Percentiles rank a stretch among this genome's conserved stretches.
phyloP scores from a whole-genome alignment of 306 rosid species.

The Citrullus colocynthis region DNA sequence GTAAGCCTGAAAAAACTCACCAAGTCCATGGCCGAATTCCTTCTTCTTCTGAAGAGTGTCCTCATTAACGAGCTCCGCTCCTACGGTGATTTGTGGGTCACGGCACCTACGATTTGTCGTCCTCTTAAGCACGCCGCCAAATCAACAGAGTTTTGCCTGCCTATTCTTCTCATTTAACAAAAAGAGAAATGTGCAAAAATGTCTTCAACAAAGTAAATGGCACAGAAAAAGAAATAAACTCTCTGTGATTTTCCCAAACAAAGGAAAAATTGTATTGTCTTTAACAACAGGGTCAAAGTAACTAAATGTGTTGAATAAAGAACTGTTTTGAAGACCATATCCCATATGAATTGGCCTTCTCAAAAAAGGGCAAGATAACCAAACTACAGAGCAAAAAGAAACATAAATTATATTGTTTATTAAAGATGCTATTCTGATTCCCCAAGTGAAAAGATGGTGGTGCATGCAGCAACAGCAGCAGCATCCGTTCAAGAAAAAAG shows the following conservation, averaged over 20 bases:
- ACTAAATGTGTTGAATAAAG: neutral
- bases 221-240: neutral
- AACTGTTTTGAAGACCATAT: neutral
- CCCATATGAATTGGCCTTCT: neutral
- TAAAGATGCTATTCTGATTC: neutral
- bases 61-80: neutral
- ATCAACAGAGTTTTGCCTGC: neutral
- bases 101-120: neutral
- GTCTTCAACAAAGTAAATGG: conserved; percentile 4
- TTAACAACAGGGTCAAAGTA: neutral
- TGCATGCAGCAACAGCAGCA: neutral
- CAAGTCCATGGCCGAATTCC: neutral
- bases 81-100: neutral
- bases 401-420: neutral
- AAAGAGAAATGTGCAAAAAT: neutral
- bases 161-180: neutral
- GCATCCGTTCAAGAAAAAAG: neutral
- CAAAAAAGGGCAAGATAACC: neutral
- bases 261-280: neutral
- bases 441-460: neutral
- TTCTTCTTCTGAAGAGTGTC: neutral
- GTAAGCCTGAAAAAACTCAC: neutral
- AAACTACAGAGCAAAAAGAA: neutral
- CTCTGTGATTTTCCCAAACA: neutral
- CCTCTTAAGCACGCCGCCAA: neutral